These are phyloP conservation scores for Schwanniomyces pseudopolymorphus DNA, from an alignment of 805 yeast genomes.

Conservation along the genomic window DNA sequence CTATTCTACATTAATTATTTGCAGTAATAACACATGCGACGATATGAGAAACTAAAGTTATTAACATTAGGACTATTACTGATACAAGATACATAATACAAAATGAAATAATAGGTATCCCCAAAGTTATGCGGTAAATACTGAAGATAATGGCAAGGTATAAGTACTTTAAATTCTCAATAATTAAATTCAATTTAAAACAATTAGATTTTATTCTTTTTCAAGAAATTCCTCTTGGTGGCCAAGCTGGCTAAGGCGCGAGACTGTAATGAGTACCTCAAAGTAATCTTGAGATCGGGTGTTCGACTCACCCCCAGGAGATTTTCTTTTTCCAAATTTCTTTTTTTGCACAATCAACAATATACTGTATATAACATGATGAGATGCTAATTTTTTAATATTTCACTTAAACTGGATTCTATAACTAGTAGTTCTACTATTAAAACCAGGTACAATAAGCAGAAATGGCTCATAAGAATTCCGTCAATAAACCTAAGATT, in stretches of 20 bases:
- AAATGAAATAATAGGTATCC: too few species aligned
- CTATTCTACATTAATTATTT: too few species aligned
- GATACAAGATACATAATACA: too few species aligned
- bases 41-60: too few species aligned
- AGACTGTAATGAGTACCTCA: slow-evolving; percentile 41
- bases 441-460: not conserved
- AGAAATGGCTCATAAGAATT: slow-evolving; percentile 77
- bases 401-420: not conserved
- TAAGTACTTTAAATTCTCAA: too few species aligned
- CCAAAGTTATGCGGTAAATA: too few species aligned
- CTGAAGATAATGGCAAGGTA: too few species aligned
- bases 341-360: not conserved
- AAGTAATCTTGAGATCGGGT: slow-evolving; percentile 49
- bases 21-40: too few species aligned
- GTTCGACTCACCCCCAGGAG: slow-evolving; percentile 53
- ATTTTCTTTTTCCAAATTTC: slow-evolving; percentile 17
- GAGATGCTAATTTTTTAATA: slow-evolving; percentile 1
- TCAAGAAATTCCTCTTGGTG: slow-evolving; percentile 35
- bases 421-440: not conserved
- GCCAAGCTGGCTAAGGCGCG: slow-evolving; percentile 54
- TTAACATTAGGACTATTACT: too few species aligned
- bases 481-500: slow-evolving; percentile 77
- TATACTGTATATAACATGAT: not conserved
- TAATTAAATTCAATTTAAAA: too few species aligned
- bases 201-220: too few species aligned